phyloP scores from a whole-genome alignment of 202 grass and related monocot genomes.

The Carex sylvatica region DNA sequence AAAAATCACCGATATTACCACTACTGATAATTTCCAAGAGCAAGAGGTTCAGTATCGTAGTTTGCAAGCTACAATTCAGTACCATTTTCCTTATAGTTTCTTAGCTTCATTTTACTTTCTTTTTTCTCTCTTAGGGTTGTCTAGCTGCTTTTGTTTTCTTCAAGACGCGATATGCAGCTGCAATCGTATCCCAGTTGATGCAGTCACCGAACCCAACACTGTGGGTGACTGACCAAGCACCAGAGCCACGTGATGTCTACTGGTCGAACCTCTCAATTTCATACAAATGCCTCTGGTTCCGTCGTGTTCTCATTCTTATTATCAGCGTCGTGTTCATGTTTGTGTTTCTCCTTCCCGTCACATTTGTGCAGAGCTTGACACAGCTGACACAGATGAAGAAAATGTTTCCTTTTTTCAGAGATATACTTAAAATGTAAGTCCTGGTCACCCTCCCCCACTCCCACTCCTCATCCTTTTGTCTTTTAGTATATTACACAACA shows the following conservation, averaged over 20 bases:
- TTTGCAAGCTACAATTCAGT: not conserved
- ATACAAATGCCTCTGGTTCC: constrained; percentile 80
- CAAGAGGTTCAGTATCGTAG: constrained; percentile 47
- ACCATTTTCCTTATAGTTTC: not conserved
- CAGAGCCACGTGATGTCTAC: constrained; percentile 80
- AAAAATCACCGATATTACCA: constrained; percentile 39
- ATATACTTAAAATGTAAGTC: constrained; percentile 64
- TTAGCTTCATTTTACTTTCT: not conserved
- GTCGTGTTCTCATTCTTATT: constrained; percentile 55
- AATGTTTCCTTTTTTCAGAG: constrained; percentile 48
- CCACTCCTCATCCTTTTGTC: not conserved
- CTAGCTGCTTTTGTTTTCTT: constrained; percentile 91
- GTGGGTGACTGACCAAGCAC: constrained; percentile 81
- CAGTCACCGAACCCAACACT: constrained; percentile 87
- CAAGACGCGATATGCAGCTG: constrained; percentile 89
- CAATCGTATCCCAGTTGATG: constrained; percentile 65
- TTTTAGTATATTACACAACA: not conserved
- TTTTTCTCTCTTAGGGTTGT: constrained; percentile 44
- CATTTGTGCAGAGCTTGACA: constrained; percentile 84
- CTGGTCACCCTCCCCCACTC: not conserved
- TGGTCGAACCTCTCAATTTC: constrained; percentile 91
- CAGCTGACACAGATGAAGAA: constrained; percentile 59
- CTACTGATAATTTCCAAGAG: constrained; percentile 44
- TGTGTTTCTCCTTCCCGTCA: constrained; percentile 71
- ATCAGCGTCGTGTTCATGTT: constrained; percentile 76